These are phyloP conservation scores for Eucalyptus dawsonii DNA, from an alignment of 345 rosid species.

Conservation along the genomic window DNA sequence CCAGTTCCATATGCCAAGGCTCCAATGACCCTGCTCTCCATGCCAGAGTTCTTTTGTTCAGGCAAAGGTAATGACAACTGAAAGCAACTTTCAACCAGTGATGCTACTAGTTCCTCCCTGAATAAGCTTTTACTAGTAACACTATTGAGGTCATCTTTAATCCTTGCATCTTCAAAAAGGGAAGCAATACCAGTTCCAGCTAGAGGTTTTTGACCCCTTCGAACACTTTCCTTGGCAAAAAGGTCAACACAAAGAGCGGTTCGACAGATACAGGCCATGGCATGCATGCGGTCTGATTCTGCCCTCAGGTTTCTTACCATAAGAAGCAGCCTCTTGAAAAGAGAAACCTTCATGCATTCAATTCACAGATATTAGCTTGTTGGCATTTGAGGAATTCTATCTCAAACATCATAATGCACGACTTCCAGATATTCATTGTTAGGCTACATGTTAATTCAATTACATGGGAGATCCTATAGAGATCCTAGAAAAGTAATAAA, in stretches of 20 bases:
- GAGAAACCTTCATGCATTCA: constrained; percentile 61
- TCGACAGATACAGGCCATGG: constrained; percentile 93
- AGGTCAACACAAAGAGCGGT: constrained; percentile 99
- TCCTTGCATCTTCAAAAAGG: constrained; percentile 78
- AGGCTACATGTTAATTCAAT: not conserved
- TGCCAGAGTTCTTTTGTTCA: constrained; percentile 83
- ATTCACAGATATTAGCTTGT: not conserved
- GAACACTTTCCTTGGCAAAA: constrained; percentile 88
- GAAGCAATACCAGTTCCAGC: constrained; percentile 94
- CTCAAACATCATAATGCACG: not conserved
- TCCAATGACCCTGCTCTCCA: constrained; percentile 98
- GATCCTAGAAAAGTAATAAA: not conserved
- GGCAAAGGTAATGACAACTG: constrained; percentile 94
- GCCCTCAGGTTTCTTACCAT: constrained; percentile 98
- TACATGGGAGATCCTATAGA: not conserved
- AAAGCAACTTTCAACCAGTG: constrained; percentile 97
- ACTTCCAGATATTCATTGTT: not conserved
- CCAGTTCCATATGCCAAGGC: constrained; percentile 99
- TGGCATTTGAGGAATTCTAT: not conserved
- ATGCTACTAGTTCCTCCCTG: constrained; percentile 93
- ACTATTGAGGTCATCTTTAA: constrained; percentile 82
- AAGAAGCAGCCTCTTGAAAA: constrained; percentile 87
- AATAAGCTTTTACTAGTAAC: constrained; percentile 75
- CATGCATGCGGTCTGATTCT: constrained; percentile 98
- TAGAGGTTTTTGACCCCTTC: constrained; percentile 97